Evolutionary conservation across 352 stramenopile genomes (phyloP).

Genomic region (Discostella stelligera): DNA sequence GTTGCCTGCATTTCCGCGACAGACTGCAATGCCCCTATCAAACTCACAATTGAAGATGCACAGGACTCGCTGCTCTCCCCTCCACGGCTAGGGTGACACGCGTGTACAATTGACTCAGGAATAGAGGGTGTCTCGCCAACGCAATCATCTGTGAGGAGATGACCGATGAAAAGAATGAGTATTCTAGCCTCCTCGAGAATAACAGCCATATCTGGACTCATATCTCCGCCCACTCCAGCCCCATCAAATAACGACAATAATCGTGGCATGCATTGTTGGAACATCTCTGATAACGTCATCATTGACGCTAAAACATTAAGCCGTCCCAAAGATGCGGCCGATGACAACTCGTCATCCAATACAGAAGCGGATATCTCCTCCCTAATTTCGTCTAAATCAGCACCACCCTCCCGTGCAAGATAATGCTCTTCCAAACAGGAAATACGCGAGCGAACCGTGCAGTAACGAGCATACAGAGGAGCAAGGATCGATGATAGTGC

Average conservation of each 20-base stretch:
- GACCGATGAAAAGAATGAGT: constrained; percentile 64
- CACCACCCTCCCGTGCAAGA: constrained; percentile 53
- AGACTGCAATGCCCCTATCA: constrained; percentile 59
- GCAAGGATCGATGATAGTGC: constrained; percentile 50
- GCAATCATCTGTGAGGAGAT: constrained; percentile 80
- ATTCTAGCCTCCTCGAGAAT: constrained; percentile 78
- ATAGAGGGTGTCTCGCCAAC: constrained; percentile 70
- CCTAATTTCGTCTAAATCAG: constrained; percentile 75
- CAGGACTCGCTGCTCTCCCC: constrained; percentile 27
- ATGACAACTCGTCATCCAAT: constrained; percentile 77
- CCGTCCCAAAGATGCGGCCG: constrained; percentile 58
- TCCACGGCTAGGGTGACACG: constrained; percentile 44
- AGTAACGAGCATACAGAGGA: constrained; percentile 69
- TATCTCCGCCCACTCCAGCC: constrained; percentile 14
- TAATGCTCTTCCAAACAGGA: constrained; percentile 75
- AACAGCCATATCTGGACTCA: constrained; percentile 64
- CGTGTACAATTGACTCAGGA: constrained; percentile 61
- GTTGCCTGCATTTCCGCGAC: constrained; percentile 72
- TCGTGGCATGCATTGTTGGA: constrained; percentile 56
- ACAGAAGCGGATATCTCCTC: constrained; percentile 73
- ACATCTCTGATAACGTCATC: constrained; percentile 53
- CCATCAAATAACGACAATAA: constrained; percentile 60
- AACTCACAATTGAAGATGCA: constrained; percentile 39
- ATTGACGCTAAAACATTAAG: constrained; percentile 64
- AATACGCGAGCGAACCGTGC: constrained; percentile 63